Evolutionary conservation across 352 stramenopile genomes (phyloP), one percentile per base, ranked within the genome.

Genomic region (Pythium diclinum): DNA sequence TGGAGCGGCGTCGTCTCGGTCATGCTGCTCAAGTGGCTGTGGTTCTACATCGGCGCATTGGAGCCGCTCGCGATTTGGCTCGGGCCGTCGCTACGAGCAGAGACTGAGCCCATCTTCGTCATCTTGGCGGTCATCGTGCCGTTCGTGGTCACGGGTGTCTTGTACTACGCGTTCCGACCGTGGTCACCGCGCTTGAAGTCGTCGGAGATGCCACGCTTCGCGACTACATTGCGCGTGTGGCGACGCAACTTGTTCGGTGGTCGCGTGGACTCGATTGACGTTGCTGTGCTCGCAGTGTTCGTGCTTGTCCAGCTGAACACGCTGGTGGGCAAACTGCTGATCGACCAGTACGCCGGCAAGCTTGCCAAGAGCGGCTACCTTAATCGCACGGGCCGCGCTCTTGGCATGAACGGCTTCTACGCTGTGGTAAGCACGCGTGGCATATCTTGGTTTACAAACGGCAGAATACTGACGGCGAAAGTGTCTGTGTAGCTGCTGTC

Each of bases 361-460:
- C 59, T 92, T 46, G 78, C 80, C 5, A 90, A 88, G 69, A 59
- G 72, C 17, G 81, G 81, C 3, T 62, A 78, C 53, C 30, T 87
- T 30, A 66, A 78, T 23, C 80, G 82, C n/a, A 71, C 73, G 16
- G 79, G 68, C 3, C 69, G 79, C n/a, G 72, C 77, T 0, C 73
- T 91, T 14, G 84, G 84, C 33, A 88, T 89, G 79, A 92, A 91
- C 61, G 84, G 77, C 13, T 64, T 72, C 46, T 72, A 72, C 36
- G 59, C 55, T 48, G 49, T 72, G 65, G 65, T 72, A 51, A 25
- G 44, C 44, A 6, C 19, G 10, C 19, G 14, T 13, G 14, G 1
- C 11, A 23, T 11, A 38, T n/a, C 42, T 28, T 28, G 25, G 25
- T 28, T 28, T 28, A 28, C 25, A 28, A 28, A 28, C 25, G 25